Evolutionary conservation across 441 rosid genomes (phyloP), one percentile per base, ranked within the genome.

Genomic region (Gossypium trilobum): DNA sequence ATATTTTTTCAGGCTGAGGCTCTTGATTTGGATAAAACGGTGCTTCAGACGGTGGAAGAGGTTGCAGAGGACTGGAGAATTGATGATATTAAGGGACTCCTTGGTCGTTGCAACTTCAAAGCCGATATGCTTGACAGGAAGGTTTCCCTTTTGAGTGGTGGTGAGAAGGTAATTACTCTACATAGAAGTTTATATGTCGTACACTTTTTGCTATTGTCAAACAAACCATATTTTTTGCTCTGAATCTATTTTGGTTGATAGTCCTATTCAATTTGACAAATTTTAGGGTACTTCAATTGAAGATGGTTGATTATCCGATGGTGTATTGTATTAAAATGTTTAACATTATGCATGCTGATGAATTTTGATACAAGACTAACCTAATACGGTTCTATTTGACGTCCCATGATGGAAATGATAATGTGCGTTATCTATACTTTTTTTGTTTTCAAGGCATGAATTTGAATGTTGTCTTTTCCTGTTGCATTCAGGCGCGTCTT

Each of bases 61-160:
- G 97, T 81, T 75, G 95, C 97, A 3, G 92, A 89, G 78, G 92
- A 94, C 76, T 94, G 98, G 98, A 91, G 85, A 79, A 78, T 85
- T 77, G 98, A 94, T 78, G 95, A 94, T 80, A 84, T 94, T 50
- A 94, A 90, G 83, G 98, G 97, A 20, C 97, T 94, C 31, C 93
- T 94, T 73, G 98, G 98, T 14, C 97, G 97, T 48, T 94, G 96
- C 76, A 94, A 94, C 83, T 94, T 94, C 87, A 94, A 94, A 81
- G 89, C 90, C 14, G 95, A 94, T 75, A 94, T 94, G 95, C 96
- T 94, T 54, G 97, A 94, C 70, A 80, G 95, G 73, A 94, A 91
- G 77, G 98, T 91, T 82, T 84, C 89, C 68, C 84, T 89, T 79
- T 80, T 94, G 79, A 94, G 98, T 73, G 97, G 98, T 70, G 98